phyloP scores from a whole-genome alignment of 345 rosid genomes.

The Crucihimalaya himalaica region DNA sequence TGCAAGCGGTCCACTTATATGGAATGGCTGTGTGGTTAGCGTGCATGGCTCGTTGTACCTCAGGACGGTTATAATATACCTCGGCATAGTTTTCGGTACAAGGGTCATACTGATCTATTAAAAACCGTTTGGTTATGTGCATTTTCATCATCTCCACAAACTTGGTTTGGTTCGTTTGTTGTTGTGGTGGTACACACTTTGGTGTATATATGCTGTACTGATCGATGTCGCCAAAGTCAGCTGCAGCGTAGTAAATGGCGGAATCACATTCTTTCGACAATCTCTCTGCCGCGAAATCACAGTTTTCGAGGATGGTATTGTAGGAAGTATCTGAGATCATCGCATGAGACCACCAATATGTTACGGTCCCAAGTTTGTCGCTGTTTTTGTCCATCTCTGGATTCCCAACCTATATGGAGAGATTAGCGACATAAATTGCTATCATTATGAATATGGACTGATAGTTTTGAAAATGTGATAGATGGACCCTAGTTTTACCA shows the following conservation, averaged over 20 bases:
- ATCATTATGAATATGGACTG: not conserved
- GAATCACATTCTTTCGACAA: constrained; percentile 52
- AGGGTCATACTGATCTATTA: constrained; percentile 66
- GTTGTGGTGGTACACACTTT: constrained; percentile 41
- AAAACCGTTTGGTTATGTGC: constrained; percentile 32
- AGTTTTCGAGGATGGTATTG: constrained; percentile 51
- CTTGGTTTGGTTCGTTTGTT: constrained; percentile 1
- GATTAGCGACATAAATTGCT: not conserved
- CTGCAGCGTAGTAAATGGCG: constrained; percentile 50
- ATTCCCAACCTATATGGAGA: constrained; percentile 65
- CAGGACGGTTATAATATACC: constrained; percentile 64
- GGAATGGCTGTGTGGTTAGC: constrained; percentile 71
- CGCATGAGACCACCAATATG: constrained; percentile 90
- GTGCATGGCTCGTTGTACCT: constrained; percentile 85
- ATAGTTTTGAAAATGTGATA: not conserved
- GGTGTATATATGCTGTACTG: constrained; percentile 89
- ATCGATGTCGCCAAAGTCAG: constrained; percentile 77
- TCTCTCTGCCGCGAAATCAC: constrained; percentile 57
- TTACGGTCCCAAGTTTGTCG: constrained; percentile 72
- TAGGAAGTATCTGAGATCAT: constrained; percentile 78
- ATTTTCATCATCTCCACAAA: constrained; percentile 42
- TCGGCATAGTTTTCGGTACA: constrained; percentile 82
- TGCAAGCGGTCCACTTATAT: constrained; percentile 91
- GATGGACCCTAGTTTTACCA: constrained; percentile 46
- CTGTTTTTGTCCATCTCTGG: constrained; percentile 69